A percentile compares a stretch with the other conserved stretches of the same genome.
These are phyloP conservation scores for Acanthamoeba healyi DNA, from an alignment of 208 protist species.

Conservation along the genomic window DNA sequence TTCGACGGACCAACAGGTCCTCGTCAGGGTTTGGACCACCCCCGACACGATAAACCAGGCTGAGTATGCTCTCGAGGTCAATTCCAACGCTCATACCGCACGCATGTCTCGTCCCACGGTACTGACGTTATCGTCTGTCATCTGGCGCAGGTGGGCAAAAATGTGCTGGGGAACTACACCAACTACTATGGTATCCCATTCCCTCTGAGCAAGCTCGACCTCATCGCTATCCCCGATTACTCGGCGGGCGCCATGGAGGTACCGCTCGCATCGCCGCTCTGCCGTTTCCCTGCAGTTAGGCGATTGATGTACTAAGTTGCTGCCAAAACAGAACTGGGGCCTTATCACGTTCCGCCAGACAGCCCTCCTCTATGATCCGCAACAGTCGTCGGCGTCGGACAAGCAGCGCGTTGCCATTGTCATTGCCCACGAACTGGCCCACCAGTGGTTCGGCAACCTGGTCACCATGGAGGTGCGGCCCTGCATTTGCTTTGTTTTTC, in stretches of 20 bases:
- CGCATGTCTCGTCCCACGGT: too few relatives aligned
- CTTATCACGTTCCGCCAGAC: slow-evolving; percentile 96
- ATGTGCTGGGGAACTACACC: slow-evolving; percentile 29
- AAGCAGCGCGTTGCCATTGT: slow-evolving; percentile 78
- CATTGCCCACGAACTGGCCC: slow-evolving; percentile 90
- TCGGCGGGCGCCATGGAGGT: slow-evolving; percentile 95
- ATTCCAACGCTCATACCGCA: too few relatives aligned
- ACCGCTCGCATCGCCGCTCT: too few relatives aligned
- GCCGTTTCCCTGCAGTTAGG: too few relatives aligned
- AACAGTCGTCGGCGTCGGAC: slow-evolving; percentile 82
- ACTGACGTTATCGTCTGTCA: too few relatives aligned
- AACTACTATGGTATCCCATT: slow-evolving; percentile 80
- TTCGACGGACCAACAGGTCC: too few relatives aligned
- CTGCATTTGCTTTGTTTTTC: too few relatives aligned
- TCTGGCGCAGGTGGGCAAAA: too few relatives aligned
- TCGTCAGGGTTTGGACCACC: too few relatives aligned
- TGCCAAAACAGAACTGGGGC: slow-evolving; percentile 98
- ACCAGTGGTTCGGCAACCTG: slow-evolving; percentile 98
- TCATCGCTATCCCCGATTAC: slow-evolving; percentile 94
- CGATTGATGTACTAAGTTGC: too few relatives aligned
- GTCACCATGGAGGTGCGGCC: slow-evolving; percentile 94
- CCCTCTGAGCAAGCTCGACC: slow-evolving; percentile 95
- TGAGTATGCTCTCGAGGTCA: too few relatives aligned
- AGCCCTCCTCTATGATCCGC: slow-evolving; percentile 85
- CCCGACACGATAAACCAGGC: too few relatives aligned